Evolutionary conservation across 805 yeast genomes (phyloP).

Genomic region (Metschnikowia picachoensis): DNA sequence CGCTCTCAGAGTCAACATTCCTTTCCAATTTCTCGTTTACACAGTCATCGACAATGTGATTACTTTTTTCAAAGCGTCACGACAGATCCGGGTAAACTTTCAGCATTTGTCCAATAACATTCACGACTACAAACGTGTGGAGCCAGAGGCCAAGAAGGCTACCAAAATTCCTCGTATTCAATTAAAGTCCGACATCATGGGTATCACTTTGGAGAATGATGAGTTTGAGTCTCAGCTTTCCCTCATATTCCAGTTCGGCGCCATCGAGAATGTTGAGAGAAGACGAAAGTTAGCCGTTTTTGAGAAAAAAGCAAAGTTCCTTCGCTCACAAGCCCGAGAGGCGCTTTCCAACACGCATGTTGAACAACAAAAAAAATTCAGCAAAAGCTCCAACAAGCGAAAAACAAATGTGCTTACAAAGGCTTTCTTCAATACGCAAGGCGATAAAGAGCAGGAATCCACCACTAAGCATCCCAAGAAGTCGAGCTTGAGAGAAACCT

Average conservation of each 20-base stretch:
- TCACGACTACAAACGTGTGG: constrained; percentile 30
- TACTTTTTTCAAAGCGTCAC: constrained; percentile 60
- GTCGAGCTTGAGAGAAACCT: background rate
- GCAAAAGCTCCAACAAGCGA: background rate
- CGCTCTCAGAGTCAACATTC: constrained; percentile 53
- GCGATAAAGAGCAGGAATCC: background rate
- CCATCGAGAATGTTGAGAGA: constrained; percentile 60
- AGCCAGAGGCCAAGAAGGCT: constrained; percentile 37
- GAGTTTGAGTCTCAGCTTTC: constrained; percentile 79
- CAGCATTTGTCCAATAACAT: constrained; percentile 22
- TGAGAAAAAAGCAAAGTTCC: constrained; percentile 25
- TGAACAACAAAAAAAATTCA: constrained; percentile 4
- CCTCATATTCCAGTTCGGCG: constrained; percentile 61
- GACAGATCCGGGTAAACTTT: constrained; percentile 55
- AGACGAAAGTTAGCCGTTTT: constrained; percentile 43
- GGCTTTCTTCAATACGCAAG: constrained; percentile 5
- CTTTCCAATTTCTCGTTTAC: constrained; percentile 71
- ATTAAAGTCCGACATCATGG: constrained; percentile 51
- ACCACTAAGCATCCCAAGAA: background rate
- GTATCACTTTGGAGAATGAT: constrained; percentile 77
- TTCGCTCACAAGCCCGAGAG: constrained; percentile 13
- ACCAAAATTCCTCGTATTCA: constrained; percentile 53
- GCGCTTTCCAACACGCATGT: constrained; percentile 7
- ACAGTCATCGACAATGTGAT: constrained; percentile 76
- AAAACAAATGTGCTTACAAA: constrained; percentile 5